phyloP scores from a whole-genome alignment of 148 eudicot species.

The Rhododendron henanense region DNA sequence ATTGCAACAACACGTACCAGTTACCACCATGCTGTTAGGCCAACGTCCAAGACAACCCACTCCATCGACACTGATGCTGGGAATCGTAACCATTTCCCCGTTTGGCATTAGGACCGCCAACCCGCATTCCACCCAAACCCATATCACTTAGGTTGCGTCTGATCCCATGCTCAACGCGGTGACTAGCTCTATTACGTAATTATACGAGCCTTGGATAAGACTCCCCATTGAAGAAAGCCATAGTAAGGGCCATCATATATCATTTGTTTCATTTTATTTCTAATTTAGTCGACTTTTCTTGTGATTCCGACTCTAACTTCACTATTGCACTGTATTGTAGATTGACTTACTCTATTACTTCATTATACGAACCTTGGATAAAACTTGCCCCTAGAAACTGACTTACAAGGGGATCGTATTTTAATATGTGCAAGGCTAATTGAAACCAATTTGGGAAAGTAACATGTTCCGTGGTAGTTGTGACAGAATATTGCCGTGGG shows the following conservation, averaged over 20 bases:
- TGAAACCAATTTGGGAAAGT: neutral
- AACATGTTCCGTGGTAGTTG: neutral
- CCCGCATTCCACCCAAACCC: neutral
- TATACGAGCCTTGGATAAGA: too few relatives aligned
- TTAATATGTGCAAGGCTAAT: neutral
- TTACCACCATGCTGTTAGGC: too few relatives aligned
- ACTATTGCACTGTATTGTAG: too few relatives aligned
- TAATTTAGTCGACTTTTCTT: too few relatives aligned
- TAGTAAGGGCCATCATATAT: too few relatives aligned
- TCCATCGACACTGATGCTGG: neutral
- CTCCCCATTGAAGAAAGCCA: too few relatives aligned
- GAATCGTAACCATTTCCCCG: neutral
- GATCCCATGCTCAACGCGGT: neutral
- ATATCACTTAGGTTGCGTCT: neutral
- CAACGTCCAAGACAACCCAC: neutral
- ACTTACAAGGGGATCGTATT: neutral
- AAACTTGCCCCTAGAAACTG: neutral
- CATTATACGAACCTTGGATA: neutral
- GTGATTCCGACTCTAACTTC: too few relatives aligned
- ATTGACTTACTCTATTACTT: neutral
- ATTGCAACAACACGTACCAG: neutral
- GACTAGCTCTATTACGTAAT: too few relatives aligned
- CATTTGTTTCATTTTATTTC: too few relatives aligned
- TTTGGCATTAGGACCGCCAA: neutral
- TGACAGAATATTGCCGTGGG: neutral